Base-by-base conservation (phyloP, 2,329 filamentous ascomycete species). In the Ceratocystis smalleyi region DNA sequence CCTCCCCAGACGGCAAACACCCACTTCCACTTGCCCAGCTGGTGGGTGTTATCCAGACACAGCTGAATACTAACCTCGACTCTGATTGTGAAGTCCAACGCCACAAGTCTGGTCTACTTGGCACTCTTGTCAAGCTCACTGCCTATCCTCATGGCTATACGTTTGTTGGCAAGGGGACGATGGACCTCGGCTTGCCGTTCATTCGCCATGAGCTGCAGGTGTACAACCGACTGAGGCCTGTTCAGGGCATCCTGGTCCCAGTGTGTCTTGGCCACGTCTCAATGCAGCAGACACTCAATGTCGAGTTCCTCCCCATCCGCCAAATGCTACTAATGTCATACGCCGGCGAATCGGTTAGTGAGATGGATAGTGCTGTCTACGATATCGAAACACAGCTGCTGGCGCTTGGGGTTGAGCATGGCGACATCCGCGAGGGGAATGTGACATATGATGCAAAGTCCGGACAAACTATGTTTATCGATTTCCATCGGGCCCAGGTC, bases 121-220 rank as follows among this genome's bases (percentile, higher is more conserved):
- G 35, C 40, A 24, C 35, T 1, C 40, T 61, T 10, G 24, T 61
- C 32, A 61, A 61, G 40, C 35, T 47, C 24, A 61, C 59, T 12
- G 59, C 35, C 22, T 43, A 47, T 6, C 59, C 59, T 43, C 17
- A 61, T 24, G 32, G 59, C 24, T 61, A 61, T 24, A 61, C 59
- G 43, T 19, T 61, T 45, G 59, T 61, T 27, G 59, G 27, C 1
- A 61, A 61, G 35, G 40, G 30, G n/a, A 19, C 5, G 59, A 22
- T 27, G 5, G 35, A 61, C 7, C 2, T 24, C 12, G 8, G 12
- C 40, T 1, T 43, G n/a, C 17, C 10, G 2, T 24, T 27, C 43
- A 27, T 47, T 8, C 15, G 45, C 8, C 40, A 61, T 61, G 59
- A 61, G n/a, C 22, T 40, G 15, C 7, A 12, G 43, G 43, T 61